These are phyloP conservation scores for Salix brachista DNA, from an alignment of 345 rosid genomes.

Conservation along the genomic window DNA sequence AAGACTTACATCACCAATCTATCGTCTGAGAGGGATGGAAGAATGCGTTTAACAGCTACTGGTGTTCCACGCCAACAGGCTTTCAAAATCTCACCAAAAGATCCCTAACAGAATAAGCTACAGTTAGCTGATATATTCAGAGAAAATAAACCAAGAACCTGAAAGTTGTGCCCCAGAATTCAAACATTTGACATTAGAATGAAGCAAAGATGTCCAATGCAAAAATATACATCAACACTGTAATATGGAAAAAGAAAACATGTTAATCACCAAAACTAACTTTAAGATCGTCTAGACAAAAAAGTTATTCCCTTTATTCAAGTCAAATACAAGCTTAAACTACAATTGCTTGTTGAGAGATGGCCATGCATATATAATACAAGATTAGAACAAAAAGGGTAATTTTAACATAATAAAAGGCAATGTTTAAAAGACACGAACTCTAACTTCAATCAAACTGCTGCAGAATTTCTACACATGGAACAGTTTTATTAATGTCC, in stretches of 20 bases:
- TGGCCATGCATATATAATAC: background rate
- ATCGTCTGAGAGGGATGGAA: slow-evolving; percentile 97
- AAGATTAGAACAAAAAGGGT: background rate
- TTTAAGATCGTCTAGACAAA: background rate
- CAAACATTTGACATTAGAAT: background rate
- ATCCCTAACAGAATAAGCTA: slow-evolving; percentile 54
- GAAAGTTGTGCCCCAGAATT: background rate
- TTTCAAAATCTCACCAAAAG: slow-evolving; percentile 95
- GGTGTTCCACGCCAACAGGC: slow-evolving; percentile 99
- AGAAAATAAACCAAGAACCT: background rate
- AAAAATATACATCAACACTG: background rate
- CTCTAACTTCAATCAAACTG: background rate
- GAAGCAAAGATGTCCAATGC: background rate
- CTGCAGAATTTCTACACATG: background rate
- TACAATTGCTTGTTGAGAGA: background rate
- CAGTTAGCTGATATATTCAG: slow-evolving; percentile 17
- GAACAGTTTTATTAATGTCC: background rate
- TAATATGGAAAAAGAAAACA: background rate
- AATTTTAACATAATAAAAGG: background rate
- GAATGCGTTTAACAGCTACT: slow-evolving; percentile 92
- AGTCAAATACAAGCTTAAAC: background rate
- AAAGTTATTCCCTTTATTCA: background rate
- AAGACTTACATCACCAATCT: slow-evolving; percentile 86
- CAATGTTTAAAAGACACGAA: background rate
- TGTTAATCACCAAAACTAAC: background rate